A percentile compares a stretch with the other conserved stretches of the same genome.
Conservation (phyloP, 352 stramenopile genomes). For the Pythium angustatum region DNA sequence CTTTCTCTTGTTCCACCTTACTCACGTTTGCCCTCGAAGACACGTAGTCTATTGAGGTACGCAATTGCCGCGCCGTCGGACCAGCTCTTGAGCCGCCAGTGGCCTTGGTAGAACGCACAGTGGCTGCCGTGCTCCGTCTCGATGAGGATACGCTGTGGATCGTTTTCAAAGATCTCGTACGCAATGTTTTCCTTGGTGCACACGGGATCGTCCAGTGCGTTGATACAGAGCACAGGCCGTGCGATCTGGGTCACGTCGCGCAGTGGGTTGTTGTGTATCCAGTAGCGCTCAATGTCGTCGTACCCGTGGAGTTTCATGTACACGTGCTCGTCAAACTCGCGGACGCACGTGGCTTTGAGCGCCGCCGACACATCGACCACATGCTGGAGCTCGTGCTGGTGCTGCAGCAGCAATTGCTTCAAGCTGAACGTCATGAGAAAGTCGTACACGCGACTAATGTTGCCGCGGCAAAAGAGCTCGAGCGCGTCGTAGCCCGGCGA, state of each 20-base stretch:
- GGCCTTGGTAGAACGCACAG: conserved; percentile 76
- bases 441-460: conserved; percentile 71
- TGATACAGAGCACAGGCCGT: conserved; percentile 70
- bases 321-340: conserved; percentile 75
- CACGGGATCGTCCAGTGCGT: conserved; percentile 76
- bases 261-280: conserved; percentile 78
- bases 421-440: conserved; percentile 79
- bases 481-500: conserved; percentile 78
- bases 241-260: conserved; percentile 52
- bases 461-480: conserved; percentile 68
- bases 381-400: conserved; percentile 41
- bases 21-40: background rate
- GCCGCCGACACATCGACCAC: conserved; percentile 53
- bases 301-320: conserved; percentile 85
- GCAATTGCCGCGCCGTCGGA: conserved; percentile 54
- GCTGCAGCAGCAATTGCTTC: conserved; percentile 61
- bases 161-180: conserved; percentile 53
- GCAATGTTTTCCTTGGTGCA: conserved; percentile 76
- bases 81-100: conserved; percentile 64
- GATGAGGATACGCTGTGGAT: conserved; percentile 56
- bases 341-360: conserved; percentile 52
- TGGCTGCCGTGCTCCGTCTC: conserved; percentile 63
- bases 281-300: conserved; percentile 62
- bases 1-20: too few species aligned
- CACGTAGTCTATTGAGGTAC: conserved; percentile 58